Evolutionary conservation across 768 basidiomycete genomes (phyloP), one percentile per base, ranked within the genome.

Genomic region (Tulasnella calospora): DNA sequence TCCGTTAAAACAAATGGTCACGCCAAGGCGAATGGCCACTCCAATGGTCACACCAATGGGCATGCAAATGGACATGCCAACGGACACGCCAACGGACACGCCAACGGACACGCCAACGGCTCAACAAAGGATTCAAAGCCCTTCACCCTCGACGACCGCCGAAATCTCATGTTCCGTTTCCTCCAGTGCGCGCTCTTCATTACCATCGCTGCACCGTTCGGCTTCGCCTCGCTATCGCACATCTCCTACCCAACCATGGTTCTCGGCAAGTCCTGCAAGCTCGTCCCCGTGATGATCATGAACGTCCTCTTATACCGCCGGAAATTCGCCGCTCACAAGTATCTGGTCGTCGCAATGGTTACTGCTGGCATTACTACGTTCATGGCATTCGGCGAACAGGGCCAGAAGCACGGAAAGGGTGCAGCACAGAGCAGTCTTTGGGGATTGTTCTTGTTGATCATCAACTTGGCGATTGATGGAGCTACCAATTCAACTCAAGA

Each of bases 231-330:
- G 6, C 91, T 99, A 61, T 91, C 94, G 35, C 94, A 97, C 86
- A 96, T 99, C 83, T 95, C 95, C 23, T 99, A 98, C 87, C 98
- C 98, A 73, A 95, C 97, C 67, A 97, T 98, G 94, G 96, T 99
- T 44, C 92, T 99, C 80, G 98, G 94, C 74, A 99, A 99, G 84
- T 98, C 96, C 0, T 99, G 98, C 88, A 99, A 99, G 84, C 94
- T 99, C 83, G 95, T 99, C 67, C 98, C 98, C 0, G 98, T 96
- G 79, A 94, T 97, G 90, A 89, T 99, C 84, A 96, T 99, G 92
- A 98, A 99, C 85, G 91, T 99, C 81, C 82, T 99, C 51, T 88
- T 98, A 79, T 99, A 99, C 85, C 94, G 96, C 76, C 92, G 97
- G 72, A 89, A 89, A 80, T 99, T 98, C 84, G 93, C 95, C 0